Base-by-base conservation (phyloP, 352 stramenopile genomes). In the Thraustochytrium striatum region DNA sequence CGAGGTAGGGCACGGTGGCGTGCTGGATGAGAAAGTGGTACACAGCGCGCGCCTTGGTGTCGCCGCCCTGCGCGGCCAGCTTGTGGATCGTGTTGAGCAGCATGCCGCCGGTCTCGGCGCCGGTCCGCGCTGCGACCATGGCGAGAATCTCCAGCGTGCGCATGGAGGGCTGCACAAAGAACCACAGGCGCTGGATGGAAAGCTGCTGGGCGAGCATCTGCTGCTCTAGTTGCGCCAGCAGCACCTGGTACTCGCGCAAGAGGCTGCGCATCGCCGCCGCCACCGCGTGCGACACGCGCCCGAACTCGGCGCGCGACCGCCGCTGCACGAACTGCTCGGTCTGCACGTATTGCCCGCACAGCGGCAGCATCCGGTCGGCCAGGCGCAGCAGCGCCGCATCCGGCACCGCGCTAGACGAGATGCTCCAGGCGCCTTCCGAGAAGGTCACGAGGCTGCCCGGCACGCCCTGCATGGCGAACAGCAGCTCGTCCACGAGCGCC, bases 271-370 rank as follows among this genome's bases (percentile, higher is more conserved):
- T 84, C 11, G 90, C 91, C 36, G 94, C 93, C 50, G 91, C 95
- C 61, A 98, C 90, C 8, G 93, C 91, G 83, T 97, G 94, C 44
- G 92, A 95, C 11, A 98, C 91, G 85, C 93, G 88, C 0, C 94
- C 94, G 79, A 94, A 96, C 83, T 97, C 93, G 72, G 94, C 92
- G 30, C 90, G 84, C 38, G 88, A 90, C 61, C 88, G 91, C 38
- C 91, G 86, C 61, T 94, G 89, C 33, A 94, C 86, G 59, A 80
- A 80, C 2, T 7, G 8, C 68, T 39, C 53, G 9, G 69, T 7
- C n/a, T 47, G 30, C 38, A 65, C 52, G 36, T 69, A 79, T 33
- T 79, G 28, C 25, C 30, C 58, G 43, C 69, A 79, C 7, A 79
- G 50, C 19, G 69, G 69, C 36, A 72, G 9, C n/a, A 79, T 35